A percentile compares a stretch with the other conserved stretches of the same genome.
These are phyloP conservation scores for Fusarium udum DNA, from an alignment of 2,329 filamentous ascomycete species.

Conservation along the genomic window DNA sequence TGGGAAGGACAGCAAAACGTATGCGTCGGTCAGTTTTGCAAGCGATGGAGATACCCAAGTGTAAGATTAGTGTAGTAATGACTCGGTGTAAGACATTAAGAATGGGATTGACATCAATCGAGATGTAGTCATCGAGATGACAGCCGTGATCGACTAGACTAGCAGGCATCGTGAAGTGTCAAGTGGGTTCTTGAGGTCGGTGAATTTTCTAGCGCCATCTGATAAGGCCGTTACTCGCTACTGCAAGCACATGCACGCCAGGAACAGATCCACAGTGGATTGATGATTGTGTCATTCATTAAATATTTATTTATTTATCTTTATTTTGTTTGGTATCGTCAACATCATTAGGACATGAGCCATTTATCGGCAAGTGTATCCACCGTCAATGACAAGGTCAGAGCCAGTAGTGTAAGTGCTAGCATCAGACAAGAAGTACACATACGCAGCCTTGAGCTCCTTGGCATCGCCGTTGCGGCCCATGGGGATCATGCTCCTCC, in stretches of 20 bases:
- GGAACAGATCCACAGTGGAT: constrained; percentile 22
- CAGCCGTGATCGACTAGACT: constrained; percentile 1
- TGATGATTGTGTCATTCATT: constrained; percentile 10
- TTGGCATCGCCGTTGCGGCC: constrained; percentile 72
- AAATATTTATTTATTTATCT: constrained; percentile 20
- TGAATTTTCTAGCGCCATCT: constrained; percentile 19
- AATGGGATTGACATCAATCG: not conserved
- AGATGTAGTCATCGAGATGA: not conserved
- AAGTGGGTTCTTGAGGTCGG: not conserved
- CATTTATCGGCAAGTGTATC: constrained; percentile 63
- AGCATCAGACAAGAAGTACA: constrained; percentile 80
- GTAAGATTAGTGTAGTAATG: not conserved
- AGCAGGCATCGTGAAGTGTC: constrained; percentile 12
- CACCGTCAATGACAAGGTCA: constrained; percentile 77
- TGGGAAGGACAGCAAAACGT: not conserved
- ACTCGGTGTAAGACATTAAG: not conserved
- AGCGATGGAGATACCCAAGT: constrained; percentile 20
- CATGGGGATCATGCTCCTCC: constrained; percentile 80
- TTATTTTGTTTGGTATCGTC: constrained; percentile 23
- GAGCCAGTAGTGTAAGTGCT: constrained; percentile 78
- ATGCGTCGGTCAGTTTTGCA: not conserved
- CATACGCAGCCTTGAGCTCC: constrained; percentile 80
- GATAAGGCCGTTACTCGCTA: constrained; percentile 9
- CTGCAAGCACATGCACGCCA: constrained; percentile 13
- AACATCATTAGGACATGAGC: constrained; percentile 12